phyloP scores from a whole-genome alignment of 768 basidiomycete species.

The Trametes elegans region DNA sequence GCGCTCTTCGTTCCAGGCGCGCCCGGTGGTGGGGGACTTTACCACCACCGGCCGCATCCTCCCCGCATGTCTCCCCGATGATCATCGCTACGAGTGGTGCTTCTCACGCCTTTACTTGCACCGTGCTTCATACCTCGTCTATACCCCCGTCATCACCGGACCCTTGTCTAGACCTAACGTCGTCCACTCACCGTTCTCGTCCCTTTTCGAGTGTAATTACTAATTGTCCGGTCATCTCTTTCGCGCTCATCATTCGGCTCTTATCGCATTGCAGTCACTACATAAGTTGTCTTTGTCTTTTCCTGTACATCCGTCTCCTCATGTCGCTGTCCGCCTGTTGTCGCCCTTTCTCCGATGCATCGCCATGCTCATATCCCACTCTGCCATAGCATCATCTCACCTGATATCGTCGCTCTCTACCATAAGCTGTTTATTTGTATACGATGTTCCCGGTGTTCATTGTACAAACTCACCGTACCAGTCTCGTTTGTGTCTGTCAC shows the following conservation, averaged over 20 bases:
- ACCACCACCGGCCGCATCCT: conserved; percentile 19
- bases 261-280: no score
- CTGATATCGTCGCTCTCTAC: not conserved
- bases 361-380: not conserved
- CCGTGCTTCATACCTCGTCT: not conserved
- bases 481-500: not conserved
- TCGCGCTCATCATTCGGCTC: not conserved
- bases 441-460: not conserved
- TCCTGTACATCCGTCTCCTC: not conserved
- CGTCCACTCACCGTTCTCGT: not conserved
- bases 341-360: no score
- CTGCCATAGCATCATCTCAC: conserved; percentile 3
- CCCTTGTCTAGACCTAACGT: not conserved
- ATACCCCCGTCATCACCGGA: no score
- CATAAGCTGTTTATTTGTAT: conserved; percentile 7
- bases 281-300: no score
- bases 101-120: not conserved
- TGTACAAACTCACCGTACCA: not conserved
- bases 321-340: not conserved
- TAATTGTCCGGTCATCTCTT: not conserved
- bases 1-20: conserved; percentile 53
- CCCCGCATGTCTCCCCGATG: conserved; percentile 11
- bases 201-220: not conserved
- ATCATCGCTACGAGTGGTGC: not conserved
- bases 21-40: conserved; percentile 12